Conservation (phyloP, 495 filamentous ascomycete genomes). For the Bathelium albidoporum region DNA sequence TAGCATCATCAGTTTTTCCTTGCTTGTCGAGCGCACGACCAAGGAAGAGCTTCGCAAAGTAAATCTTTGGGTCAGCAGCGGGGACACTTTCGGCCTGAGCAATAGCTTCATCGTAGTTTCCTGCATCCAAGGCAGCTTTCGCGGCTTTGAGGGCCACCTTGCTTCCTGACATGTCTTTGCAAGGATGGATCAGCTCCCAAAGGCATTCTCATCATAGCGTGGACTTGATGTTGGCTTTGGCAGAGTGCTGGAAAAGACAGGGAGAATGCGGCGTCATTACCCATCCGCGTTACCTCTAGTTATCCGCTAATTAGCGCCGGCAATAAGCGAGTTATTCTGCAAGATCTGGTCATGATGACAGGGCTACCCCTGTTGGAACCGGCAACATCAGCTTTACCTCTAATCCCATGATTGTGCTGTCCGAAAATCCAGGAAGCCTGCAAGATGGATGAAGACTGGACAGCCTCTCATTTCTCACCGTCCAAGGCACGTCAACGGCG, state of each 20-base stretch:
- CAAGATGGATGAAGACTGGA: slow-evolving; percentile 24
- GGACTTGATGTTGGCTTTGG: neutral
- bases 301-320: neutral
- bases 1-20: slow-evolving; percentile 57
- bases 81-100: slow-evolving; percentile 56
- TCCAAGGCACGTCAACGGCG: slow-evolving; percentile 54
- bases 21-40: slow-evolving; percentile 72
- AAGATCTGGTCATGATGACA: too few species aligned
- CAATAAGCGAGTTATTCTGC: neutral
- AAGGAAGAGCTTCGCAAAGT: slow-evolving; percentile 77
- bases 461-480: slow-evolving; percentile 57
- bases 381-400: too few species aligned
- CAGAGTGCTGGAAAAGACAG: neutral
- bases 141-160: slow-evolving; percentile 81
- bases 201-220: neutral
- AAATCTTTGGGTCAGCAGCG: slow-evolving; percentile 63
- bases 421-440: too few species aligned
- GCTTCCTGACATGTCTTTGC: slow-evolving; percentile 39
- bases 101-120: slow-evolving; percentile 66
- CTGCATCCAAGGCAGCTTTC: slow-evolving; percentile 63
- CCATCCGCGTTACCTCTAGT: neutral
- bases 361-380: too few species aligned
- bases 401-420: too few species aligned
- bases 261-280: neutral
- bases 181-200: neutral